Evolutionary conservation across 768 basidiomycete species (phyloP).

Genomic region (Coprinellus aureogranulatus): DNA sequence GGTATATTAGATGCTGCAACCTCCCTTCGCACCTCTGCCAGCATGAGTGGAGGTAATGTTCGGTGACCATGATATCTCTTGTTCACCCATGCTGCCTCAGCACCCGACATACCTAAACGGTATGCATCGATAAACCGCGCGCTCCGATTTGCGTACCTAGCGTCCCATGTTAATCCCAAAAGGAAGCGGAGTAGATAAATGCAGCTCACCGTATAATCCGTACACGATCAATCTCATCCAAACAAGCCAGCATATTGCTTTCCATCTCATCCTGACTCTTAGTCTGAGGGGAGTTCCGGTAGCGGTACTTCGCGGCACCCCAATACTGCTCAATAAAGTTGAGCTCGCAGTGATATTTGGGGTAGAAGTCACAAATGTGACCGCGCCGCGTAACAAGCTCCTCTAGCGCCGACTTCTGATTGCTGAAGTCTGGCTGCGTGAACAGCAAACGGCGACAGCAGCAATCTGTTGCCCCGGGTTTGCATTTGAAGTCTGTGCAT

Average conservation of each 20-base stretch:
- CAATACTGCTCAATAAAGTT: conserved; percentile 47
- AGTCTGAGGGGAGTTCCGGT: too few relatives aligned
- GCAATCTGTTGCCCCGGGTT: conserved; percentile 19
- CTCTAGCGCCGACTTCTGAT: conserved; percentile 18
- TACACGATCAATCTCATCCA: neutral
- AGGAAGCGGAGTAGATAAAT: too few relatives aligned
- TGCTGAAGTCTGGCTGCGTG: conserved; percentile 18
- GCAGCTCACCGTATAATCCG: neutral
- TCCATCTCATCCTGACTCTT: neutral
- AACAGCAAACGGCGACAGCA: conserved; percentile 25
- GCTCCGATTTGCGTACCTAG: conserved; percentile 1
- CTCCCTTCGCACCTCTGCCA: too few relatives aligned
- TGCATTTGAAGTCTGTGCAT: conserved; percentile 31
- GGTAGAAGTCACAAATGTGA: conserved; percentile 24
- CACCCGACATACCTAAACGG: neutral
- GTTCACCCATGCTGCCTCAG: conserved; percentile 10
- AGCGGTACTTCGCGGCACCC: conserved; percentile 27
- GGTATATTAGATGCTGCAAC: too few relatives aligned
- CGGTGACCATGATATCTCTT: conserved; percentile 12
- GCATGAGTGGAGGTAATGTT: conserved; percentile 1
- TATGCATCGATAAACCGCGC: conserved; percentile 7
- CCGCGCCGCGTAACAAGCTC: conserved; percentile 13
- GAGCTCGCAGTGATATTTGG: conserved; percentile 34
- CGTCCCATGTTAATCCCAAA: too few relatives aligned
- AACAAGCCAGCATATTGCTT: neutral